A percentile compares a stretch with the other conserved stretches of the same genome.
Conservation (phyloP, 192 early-diverging fungal species). For the Pilaira anomala region DNA sequence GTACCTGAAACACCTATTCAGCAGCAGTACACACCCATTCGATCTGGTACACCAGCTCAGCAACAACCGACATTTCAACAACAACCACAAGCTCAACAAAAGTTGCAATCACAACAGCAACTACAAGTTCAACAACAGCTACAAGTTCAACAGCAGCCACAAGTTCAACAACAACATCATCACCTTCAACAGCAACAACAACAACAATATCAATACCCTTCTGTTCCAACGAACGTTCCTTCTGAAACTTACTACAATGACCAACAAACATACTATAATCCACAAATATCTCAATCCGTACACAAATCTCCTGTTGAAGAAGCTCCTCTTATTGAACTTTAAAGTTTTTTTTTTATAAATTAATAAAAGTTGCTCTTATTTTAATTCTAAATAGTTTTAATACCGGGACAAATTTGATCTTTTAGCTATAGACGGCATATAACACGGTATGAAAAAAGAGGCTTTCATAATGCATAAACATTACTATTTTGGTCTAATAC, state of each 20-base stretch:
- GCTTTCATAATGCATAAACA: too few relatives aligned
- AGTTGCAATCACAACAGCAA: conserved; percentile 1
- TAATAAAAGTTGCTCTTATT: too few relatives aligned
- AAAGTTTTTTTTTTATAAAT: too few relatives aligned
- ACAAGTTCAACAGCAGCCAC: conserved; percentile 17
- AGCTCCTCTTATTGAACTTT: conserved; percentile 33
- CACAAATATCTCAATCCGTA: conserved; percentile 10
- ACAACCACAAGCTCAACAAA: conserved; percentile 10
- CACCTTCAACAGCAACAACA: neutral
- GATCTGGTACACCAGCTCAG: neutral
- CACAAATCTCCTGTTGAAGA: conserved; percentile 25
- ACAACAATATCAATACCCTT: neutral
- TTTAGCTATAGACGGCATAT: too few relatives aligned
- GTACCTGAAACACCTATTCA: neutral
- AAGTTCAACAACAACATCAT: conserved; percentile 4
- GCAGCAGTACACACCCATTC: neutral
- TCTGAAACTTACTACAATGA: neutral
- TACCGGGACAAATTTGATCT: too few relatives aligned
- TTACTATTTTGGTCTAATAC: too few relatives aligned
- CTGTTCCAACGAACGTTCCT: neutral
- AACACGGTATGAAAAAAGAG: too few relatives aligned
- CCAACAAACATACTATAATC: neutral
- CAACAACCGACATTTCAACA: neutral
- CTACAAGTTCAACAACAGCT: conserved; percentile 3
- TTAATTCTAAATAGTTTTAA: too few relatives aligned